Evolutionary conservation across 768 basidiomycete genomes (phyloP), one percentile per base, ranked within the genome.

Genomic region (Boletus reticuloceps): DNA sequence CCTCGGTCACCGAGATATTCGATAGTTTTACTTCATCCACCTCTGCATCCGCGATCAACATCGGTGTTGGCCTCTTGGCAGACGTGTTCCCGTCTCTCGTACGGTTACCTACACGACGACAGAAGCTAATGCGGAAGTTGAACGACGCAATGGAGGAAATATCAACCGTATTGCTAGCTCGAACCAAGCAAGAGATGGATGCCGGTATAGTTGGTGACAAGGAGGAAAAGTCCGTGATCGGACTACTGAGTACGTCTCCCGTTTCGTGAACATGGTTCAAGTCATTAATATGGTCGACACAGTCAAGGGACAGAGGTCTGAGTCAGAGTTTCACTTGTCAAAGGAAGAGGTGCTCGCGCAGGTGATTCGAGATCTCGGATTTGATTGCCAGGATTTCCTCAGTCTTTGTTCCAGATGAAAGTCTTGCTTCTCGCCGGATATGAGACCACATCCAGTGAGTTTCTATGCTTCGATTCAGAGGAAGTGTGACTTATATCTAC

Each of bases 1-100:
- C 77, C 3, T 51, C 74, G 4, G 72, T 83, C 7, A 68, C 73
- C 5, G 66, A 74, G 4, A 63, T 72, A 7, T 79, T 82, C 17
- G 75, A 77, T 14, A 58, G 71, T 0, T 74, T 78, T 51, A 47
- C 25, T 5, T 54, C 60, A 19, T 60, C 72, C 9, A 42, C 59
- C 4, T 2, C 38, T 11, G 7, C 50, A 1, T 70, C 71, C 17
- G 36, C 69, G 9, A 5, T 77, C 17, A 70, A 71, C 27, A 37
- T 62, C 16, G 55, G 70, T 14, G 51, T 76, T 5, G 65, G 67
- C 52, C 63, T 82, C 17, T 62, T 82, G 32, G 70, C 70, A 0
- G 68, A 70, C 0, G 63, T 67, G 0, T 64, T 80, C 27, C 79
- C 80, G 0, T 36, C 69, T 8, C 64, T 81, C 1, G 20, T 66